Evolutionary conservation across 2,329 filamentous ascomycete species (phyloP), one percentile per base, ranked within the genome.

Genomic region (Epichloe glyceriae): DNA sequence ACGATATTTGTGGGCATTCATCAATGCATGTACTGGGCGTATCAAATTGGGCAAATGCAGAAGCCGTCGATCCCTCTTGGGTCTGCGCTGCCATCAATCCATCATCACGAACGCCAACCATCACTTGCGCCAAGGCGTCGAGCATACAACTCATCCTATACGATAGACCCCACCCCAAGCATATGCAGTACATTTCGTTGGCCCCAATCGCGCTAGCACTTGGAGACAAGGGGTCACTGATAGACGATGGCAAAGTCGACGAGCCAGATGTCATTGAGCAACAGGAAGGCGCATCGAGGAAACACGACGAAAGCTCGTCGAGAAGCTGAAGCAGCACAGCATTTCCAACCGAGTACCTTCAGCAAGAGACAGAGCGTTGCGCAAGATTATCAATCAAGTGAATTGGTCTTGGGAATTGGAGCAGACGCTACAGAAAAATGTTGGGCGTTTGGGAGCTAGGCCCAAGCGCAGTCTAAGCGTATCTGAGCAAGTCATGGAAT

Each of bases 161-260:
- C 67, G 83, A 95, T 60, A 78, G 90, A 45, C 93, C 93, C 1
- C 79, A 85, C 51, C 91, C 93, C 0, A 82, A 78, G 34, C 80
- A 83, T 50, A 97, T 98, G 93, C 91, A 98, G 67, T 98, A 97
- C 66, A 85, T 97, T 58, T 98, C 93, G 1, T 73, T 96, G 19
- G 79, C 82, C 30, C 91, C 93, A 0, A 97, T 98, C 48, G 84
- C 89, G 0, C 74, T 98, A 41, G 89, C 89, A 0, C 72, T 98
- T 14, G 86, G 79, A 2, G 86, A 91, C 62, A 88, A 91, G 59
- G 70, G 70, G 14, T 66, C 72, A 57, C 52, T 71, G 62, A 56
- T 58, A 50, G 64, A 61, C 38, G 66, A 62, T 37, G 56, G 53
- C 3, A 58, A 61, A 30, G 63, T 67, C 33, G 63, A 66, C 5